phyloP scores from a whole-genome alignment of 1,284 basidiomycete genomes.

The Afroboletus lepidellus region DNA sequence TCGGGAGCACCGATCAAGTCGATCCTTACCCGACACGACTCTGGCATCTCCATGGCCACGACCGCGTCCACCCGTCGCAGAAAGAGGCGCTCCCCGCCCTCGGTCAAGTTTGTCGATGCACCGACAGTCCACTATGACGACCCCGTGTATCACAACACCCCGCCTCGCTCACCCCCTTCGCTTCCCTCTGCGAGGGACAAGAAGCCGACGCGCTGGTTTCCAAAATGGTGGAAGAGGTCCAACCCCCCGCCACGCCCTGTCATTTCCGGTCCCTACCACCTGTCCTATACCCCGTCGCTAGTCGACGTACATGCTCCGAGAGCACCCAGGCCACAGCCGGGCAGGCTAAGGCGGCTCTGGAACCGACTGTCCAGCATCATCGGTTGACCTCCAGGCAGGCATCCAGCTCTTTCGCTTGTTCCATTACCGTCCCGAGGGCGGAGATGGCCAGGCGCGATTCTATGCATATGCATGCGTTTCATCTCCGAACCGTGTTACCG shows the following conservation, averaged over 20 bases:
- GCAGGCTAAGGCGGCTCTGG: conserved; percentile 32
- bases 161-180: conserved; percentile 22
- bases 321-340: conserved; percentile 15
- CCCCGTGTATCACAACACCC: conserved; percentile 22
- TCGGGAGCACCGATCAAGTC: conserved; percentile 27
- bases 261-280: conserved; percentile 33
- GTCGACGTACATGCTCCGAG: conserved; percentile 23
- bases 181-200: conserved; percentile 7
- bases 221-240: conserved; percentile 30
- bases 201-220: conserved; percentile 24
- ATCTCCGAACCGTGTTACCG: conserved; percentile 18
- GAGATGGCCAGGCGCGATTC: neutral
- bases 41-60: conserved; percentile 34
- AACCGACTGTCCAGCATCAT: conserved; percentile 23
- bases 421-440: neutral
- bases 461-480: conserved; percentile 10
- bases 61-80: conserved; percentile 28
- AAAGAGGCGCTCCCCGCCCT: conserved; percentile 37
- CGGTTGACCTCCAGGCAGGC: conserved; percentile 13
- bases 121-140: conserved; percentile 39
- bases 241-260: conserved; percentile 24
- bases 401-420: neutral
- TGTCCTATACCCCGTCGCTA: conserved; percentile 33
- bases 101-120: conserved; percentile 45
- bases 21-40: conserved; percentile 36